Evolutionary conservation across 768 basidiomycete species (phyloP), one percentile per base, ranked within the genome.

Genomic region (Pulveroboletus sp.): DNA sequence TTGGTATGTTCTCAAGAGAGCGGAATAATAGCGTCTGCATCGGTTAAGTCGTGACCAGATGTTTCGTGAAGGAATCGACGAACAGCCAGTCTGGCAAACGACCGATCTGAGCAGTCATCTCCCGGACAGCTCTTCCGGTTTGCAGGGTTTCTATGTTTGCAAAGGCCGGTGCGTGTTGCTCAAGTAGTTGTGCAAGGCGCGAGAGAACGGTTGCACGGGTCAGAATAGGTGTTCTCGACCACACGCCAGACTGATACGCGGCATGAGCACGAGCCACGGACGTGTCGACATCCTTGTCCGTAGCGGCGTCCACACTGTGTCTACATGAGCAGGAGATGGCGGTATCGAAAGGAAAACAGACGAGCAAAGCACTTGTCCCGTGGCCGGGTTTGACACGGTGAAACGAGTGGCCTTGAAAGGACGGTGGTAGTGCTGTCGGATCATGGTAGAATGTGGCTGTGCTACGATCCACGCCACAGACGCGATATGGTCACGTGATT

Each of bases 21-120:
- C 85, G 21, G 85, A 78, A 56, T 81, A 91, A 59, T 93, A 94
- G 45, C 84, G 84, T 45, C 87, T 91, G 53, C 42, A 40, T 39
- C 32, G 45, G 34, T 40, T 51, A 41, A 51, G 53, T 45, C 17
- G 6, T 21, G 33, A 31, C 6, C 6, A 38, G 27, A 31, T 21
- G 16, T 23, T 10, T 43, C 36, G 32, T 14, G 12, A 12, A 47
- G 33, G 20, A 39, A 27, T 50, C 16, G 5, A 71, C 85, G 65
- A 56, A 90, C 87, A 92, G 74, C 91, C 91, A 94, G 66, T 93
- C 89, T 6, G 90, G 89, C 31, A 93, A 72, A 33, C 91, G 75
- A 1, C 76, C 71, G 4, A 94, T 73, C 66, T 94, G 91, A 0
- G 81, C 81, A 17, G 73, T 79, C 89, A 94, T 91, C 67, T 94